These are phyloP conservation scores for Botrytis aclada DNA, from an alignment of 2,329 filamentous ascomycete genomes.

Conservation along the genomic window DNA sequence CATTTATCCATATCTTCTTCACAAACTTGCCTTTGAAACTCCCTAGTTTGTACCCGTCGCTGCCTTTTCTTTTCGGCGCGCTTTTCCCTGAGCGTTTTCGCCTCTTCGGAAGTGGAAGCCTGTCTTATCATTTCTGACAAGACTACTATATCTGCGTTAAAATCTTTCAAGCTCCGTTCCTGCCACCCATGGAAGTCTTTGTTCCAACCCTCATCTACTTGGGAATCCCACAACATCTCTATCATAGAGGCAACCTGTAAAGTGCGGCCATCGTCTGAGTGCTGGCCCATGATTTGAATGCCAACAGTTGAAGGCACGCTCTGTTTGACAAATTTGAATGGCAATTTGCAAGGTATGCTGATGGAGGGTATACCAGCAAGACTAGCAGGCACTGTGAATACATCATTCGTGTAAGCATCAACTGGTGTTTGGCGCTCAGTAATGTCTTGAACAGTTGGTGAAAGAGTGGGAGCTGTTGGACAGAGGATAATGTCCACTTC, in stretches of 20 bases:
- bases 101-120: neutral
- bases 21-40: neutral
- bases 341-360: slow-evolving; percentile 63
- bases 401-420: slow-evolving; percentile 87
- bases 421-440: slow-evolving; percentile 50
- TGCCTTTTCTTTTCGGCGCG: neutral
- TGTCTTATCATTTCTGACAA: neutral
- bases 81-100: neutral
- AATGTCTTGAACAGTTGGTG: slow-evolving; percentile 63
- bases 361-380: slow-evolving; percentile 86
- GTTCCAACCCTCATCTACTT: neutral
- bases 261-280: slow-evolving; percentile 67
- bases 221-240: slow-evolving; percentile 2
- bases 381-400: slow-evolving; percentile 93
- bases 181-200: neutral
- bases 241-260: slow-evolving; percentile 50
- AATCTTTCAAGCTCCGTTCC: neutral
- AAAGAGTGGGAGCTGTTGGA: slow-evolving; percentile 77
- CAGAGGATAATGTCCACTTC: slow-evolving; percentile 84
- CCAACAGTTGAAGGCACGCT: slow-evolving; percentile 47
- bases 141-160: neutral
- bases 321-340: slow-evolving; percentile 35
- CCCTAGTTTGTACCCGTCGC: neutral
- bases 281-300: slow-evolving; percentile 78
- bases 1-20: slow-evolving; percentile 11